Percentiles rank a stretch among this genome's conserved stretches.
Conservation (phyloP, 164 flowering plant genomes). For the Vitis rotundifolia region DNA sequence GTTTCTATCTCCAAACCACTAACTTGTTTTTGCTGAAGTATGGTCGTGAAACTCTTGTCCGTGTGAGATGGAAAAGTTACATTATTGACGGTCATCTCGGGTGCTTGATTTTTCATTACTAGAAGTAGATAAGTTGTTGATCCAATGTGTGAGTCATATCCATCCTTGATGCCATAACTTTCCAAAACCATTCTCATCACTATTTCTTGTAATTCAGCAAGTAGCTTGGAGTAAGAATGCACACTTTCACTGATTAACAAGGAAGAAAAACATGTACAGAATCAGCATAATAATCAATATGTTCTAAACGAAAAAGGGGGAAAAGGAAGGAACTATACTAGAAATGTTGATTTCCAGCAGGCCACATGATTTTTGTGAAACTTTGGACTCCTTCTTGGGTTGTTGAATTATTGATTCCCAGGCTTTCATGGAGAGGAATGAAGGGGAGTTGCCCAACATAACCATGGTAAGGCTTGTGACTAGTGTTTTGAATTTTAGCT, state of each 20-base stretch:
- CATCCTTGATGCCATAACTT: slow-evolving; percentile 14
- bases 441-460: slow-evolving; percentile 9
- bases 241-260: slow-evolving; percentile 14
- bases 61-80: slow-evolving; percentile 17
- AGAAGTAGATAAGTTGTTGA: slow-evolving; percentile 19
- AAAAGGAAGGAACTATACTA: slow-evolving; percentile 17
- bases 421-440: slow-evolving; percentile 5
- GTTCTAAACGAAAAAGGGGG: background rate
- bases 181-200: slow-evolving; percentile 28
- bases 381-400: slow-evolving; percentile 4
- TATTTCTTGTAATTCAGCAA: slow-evolving; percentile 13
- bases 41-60: slow-evolving; percentile 22
- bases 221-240: slow-evolving; percentile 8
- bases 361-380: slow-evolving; percentile 42
- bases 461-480: slow-evolving; percentile 27
- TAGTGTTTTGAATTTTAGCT: slow-evolving; percentile 24
- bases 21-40: slow-evolving; percentile 21
- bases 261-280: background rate
- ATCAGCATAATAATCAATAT: background rate
- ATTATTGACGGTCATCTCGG: background rate
- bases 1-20: slow-evolving; percentile 14
- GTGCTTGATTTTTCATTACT: slow-evolving; percentile 1
- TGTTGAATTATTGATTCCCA: slow-evolving; percentile 26
- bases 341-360: slow-evolving; percentile 29
- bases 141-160: slow-evolving; percentile 9